Percentiles rank a stretch among this genome's conserved stretches.
phyloP scores from a whole-genome alignment of 192 early-diverging fungal species.

The Powellomyces hirtus region DNA sequence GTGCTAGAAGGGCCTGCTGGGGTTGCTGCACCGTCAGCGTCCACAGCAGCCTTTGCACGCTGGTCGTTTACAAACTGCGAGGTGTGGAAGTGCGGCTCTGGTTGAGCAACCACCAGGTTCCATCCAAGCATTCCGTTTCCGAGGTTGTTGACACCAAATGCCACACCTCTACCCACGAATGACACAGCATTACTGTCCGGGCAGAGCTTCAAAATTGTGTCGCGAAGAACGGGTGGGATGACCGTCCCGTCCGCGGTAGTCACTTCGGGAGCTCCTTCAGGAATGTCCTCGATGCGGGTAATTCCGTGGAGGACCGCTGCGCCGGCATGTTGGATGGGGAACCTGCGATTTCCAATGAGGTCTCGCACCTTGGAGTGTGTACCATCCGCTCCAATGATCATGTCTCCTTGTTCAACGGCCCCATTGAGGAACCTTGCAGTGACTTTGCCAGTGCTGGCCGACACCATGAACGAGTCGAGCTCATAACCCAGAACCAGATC shows the following conservation, averaged over 20 bases:
- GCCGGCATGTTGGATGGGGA: slow-evolving; percentile 36
- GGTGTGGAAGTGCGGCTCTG: slow-evolving; percentile 32
- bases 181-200: slow-evolving; percentile 40
- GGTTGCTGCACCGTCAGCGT: neutral
- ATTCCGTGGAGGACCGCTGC: slow-evolving; percentile 43
- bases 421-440: slow-evolving; percentile 45
- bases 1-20: neutral
- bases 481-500: slow-evolving; percentile 37
- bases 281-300: slow-evolving; percentile 15
- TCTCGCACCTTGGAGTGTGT: slow-evolving; percentile 45
- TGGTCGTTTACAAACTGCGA: slow-evolving; percentile 20
- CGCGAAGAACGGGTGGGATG: slow-evolving; percentile 27
- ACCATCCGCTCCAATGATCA: slow-evolving; percentile 52
- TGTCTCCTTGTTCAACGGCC: slow-evolving; percentile 27
- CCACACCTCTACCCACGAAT: slow-evolving; percentile 33
- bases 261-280: too few relatives aligned
- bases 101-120: slow-evolving; percentile 47
- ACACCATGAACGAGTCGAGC: slow-evolving; percentile 42
- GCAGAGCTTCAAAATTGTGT: slow-evolving; percentile 38
- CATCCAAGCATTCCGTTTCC: slow-evolving; percentile 54
- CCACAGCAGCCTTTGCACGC: neutral
- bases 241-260: slow-evolving; percentile 25
- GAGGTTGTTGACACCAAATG: slow-evolving; percentile 48
- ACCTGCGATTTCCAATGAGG: slow-evolving; percentile 28
- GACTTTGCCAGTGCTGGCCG: slow-evolving; percentile 39